Conservation (phyloP, 257 asterid genomes). For the Cynanchum wilfordii region DNA sequence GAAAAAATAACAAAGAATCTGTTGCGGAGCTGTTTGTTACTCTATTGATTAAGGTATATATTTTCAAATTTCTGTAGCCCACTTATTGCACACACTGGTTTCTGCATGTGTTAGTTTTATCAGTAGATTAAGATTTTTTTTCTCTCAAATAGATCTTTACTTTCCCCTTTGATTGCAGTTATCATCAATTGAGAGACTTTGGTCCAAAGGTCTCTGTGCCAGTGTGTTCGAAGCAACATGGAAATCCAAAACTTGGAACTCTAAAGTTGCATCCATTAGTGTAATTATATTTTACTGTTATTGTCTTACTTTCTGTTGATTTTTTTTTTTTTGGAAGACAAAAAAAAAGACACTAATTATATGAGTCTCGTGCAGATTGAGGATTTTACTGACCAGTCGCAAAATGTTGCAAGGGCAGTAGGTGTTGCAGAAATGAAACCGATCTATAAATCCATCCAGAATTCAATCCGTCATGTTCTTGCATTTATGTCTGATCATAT, state of each 20-base stretch:
- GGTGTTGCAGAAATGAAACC: slow-evolving; percentile 53
- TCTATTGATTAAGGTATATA: slow-evolving; percentile 64
- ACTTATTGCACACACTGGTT: background rate
- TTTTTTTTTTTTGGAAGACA: slow-evolving; percentile 7
- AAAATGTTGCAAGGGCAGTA: slow-evolving; percentile 91
- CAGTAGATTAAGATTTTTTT: background rate
- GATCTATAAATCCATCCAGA: slow-evolving; percentile 58
- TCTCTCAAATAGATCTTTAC: slow-evolving; percentile 6
- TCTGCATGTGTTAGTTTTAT: background rate
- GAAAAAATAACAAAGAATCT: slow-evolving; percentile 59
- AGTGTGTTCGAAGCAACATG: slow-evolving; percentile 66
- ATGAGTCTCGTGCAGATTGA: slow-evolving; percentile 54
- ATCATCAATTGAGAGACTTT: slow-evolving; percentile 67
- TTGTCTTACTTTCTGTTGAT: background rate
- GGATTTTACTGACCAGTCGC: slow-evolving; percentile 73
- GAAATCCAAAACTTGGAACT: slow-evolving; percentile 69
- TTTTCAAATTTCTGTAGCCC: slow-evolving; percentile 8
- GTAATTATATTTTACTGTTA: slow-evolving; percentile 34
- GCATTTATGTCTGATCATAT: slow-evolving; percentile 53
- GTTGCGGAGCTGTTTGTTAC: slow-evolving; percentile 81
- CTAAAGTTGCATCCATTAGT: slow-evolving; percentile 65
- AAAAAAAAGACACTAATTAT: slow-evolving; percentile 12
- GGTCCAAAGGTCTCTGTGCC: slow-evolving; percentile 88
- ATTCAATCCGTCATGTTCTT: slow-evolving; percentile 36
- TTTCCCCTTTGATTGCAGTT: slow-evolving; percentile 42